Base-by-base conservation (phyloP, 805 yeast species). In the Ogataea paraovalis region DNA sequence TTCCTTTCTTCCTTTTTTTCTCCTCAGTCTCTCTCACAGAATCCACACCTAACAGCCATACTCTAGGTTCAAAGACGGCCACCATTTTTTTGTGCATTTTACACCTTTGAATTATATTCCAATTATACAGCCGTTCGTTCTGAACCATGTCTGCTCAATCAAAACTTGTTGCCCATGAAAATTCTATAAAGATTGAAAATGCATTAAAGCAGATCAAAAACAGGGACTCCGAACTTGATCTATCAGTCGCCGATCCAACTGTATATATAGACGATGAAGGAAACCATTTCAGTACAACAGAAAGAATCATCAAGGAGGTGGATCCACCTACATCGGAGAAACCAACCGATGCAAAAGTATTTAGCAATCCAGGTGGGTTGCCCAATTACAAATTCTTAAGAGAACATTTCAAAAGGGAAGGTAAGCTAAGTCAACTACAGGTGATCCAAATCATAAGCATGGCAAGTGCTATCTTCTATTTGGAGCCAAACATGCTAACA, bases 321-420 rank as follows among this genome's bases (percentile, higher is more conserved):
- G 72, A 75, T 0, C 82, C 88, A 1, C 89, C 96, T 0, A 84
- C 85, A 1, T 66, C 79, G 12, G 64, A 64, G 28, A 70, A 72
- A 14, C 97, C 97, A 0, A 62, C 74, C 0, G 88, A 91, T 60
- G 75, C 68, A 2, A 82, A 88, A 62, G 71, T 92, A 18, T 94
- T 89, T 54, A 61, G 63, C 28, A 66, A 70, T 37, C 65, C 69
- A 3, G 73, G 75, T 45, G 90, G 88, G 2, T 68, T 80, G 49
- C 97, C 97, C 10, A 79, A 89, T 60, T 76, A 82, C 55, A 79
- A 69, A 38, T 86, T 87, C 57, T 66, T 94, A 47, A 81, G 77
- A 54, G 76, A 81, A 22, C 97, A 89, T 68, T 85, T 91, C 55
- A 70, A 74, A 54, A 71, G 75, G 37, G 97, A 94, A 66, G 98